A percentile compares a stretch with the other conserved stretches of the same genome.
Evolutionary conservation across 164 flowering plant species (phyloP).

Genomic region (Macadamia tetraphylla): DNA sequence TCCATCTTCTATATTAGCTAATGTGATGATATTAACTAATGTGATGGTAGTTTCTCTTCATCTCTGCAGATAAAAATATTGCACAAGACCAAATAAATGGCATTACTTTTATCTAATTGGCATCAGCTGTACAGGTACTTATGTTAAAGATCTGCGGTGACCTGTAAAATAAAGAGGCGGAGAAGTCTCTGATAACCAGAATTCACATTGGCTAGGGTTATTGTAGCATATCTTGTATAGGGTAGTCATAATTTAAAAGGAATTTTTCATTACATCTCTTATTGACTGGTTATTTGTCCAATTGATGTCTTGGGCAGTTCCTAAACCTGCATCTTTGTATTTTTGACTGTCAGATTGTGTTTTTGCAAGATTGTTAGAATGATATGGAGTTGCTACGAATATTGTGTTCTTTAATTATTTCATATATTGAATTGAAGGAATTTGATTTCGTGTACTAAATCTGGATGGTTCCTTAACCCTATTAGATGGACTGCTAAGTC

Average conservation of each 20-base stretch:
- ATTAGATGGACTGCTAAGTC: no score
- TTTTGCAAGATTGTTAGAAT: no score
- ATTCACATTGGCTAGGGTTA: not conserved
- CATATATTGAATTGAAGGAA: no score
- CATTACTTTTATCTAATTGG: not conserved
- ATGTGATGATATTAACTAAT: no score
- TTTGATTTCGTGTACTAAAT: no score
- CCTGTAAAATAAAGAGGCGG: not conserved
- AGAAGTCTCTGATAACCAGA: not conserved
- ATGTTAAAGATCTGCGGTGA: not conserved
- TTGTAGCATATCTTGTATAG: conserved; percentile 10
- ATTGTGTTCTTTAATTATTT: no score
- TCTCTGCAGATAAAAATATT: not conserved
- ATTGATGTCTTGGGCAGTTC: no score
- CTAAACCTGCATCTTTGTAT: no score
- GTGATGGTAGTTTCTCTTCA: not conserved
- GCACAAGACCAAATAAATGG: not conserved
- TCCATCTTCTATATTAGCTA: not conserved
- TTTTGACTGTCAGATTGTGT: no score
- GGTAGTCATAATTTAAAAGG: not conserved
- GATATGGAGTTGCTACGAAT: no score
- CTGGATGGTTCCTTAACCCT: no score
- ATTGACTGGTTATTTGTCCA: not conserved
- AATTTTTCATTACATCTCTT: not conserved
- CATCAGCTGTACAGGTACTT: not conserved